phyloP scores from a whole-genome alignment of 257 asterid genomes.

The Penstemon davidsonii region DNA sequence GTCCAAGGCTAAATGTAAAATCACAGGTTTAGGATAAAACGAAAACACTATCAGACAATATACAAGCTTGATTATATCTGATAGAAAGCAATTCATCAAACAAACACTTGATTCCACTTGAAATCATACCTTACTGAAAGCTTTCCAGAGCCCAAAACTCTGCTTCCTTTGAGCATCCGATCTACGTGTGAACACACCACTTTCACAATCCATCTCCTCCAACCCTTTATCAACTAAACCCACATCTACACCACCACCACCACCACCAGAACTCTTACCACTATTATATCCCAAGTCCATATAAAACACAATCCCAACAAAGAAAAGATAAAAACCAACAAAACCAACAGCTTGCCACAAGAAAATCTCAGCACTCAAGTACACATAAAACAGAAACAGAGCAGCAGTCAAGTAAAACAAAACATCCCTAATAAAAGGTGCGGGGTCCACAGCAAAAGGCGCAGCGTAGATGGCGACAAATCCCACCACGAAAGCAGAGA shows the following conservation, averaged over 20 bases:
- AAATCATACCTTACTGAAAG: conserved; percentile 50
- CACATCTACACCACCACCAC: conserved; percentile 35
- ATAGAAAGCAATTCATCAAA: conserved; percentile 20
- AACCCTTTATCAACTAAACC: conserved; percentile 28
- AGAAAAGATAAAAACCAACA: conserved; percentile 83
- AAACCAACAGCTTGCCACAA: conserved; percentile 97
- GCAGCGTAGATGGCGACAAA: conserved; percentile 87
- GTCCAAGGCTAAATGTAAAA: neutral
- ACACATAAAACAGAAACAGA: conserved; percentile 75
- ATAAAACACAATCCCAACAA: conserved; percentile 86
- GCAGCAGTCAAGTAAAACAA: conserved; percentile 83
- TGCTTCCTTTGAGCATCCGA: conserved; percentile 33
- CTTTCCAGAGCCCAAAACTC: conserved; percentile 39
- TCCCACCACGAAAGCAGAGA: conserved; percentile 90
- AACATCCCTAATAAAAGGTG: conserved; percentile 85
- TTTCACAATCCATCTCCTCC: conserved; percentile 56
- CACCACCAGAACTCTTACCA: conserved; percentile 28
- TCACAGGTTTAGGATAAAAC: neutral
- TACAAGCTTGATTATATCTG: neutral
- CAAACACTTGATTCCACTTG: neutral
- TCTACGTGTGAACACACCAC: conserved; percentile 38
- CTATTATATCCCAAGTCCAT: conserved; percentile 76
- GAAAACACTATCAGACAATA: neutral
- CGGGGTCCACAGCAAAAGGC: conserved; percentile 86
- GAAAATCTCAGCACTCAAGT: conserved; percentile 94